These are phyloP conservation scores for Fusarium compactum DNA, from an alignment of 2,329 filamentous ascomycete species.

Conservation along the genomic window DNA sequence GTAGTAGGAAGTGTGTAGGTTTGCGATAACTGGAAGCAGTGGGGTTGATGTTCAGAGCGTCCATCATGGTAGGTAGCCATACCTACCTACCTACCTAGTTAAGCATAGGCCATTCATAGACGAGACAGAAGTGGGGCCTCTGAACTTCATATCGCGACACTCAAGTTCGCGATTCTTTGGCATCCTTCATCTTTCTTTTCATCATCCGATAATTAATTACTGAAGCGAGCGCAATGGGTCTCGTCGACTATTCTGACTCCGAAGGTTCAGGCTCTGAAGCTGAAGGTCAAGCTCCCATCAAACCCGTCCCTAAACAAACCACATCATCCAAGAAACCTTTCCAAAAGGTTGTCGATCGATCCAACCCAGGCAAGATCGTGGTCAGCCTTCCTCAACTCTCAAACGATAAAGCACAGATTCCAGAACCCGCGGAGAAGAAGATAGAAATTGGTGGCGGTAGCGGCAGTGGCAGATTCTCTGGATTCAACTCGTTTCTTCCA, in stretches of 20 bases:
- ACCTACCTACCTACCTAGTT: too few species aligned
- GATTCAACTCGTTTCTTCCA: slow-evolving; percentile 88
- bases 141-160: slow-evolving; percentile 17
- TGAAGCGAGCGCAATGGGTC: slow-evolving; percentile 67
- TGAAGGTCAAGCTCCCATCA: slow-evolving; percentile 47
- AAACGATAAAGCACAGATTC: slow-evolving; percentile 50
- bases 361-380: slow-evolving; percentile 85
- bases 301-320: slow-evolving; percentile 49
- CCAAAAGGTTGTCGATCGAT: slow-evolving; percentile 84
- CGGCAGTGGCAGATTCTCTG: slow-evolving; percentile 74
- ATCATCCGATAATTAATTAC: background rate
- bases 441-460: slow-evolving; percentile 65
- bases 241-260: slow-evolving; percentile 88
- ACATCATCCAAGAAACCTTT: slow-evolving; percentile 70
- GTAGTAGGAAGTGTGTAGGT: background rate
- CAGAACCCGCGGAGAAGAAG: slow-evolving; percentile 75
- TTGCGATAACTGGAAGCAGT: background rate
- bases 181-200: background rate
- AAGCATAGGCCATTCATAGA: slow-evolving; percentile 23
- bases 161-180: slow-evolving; percentile 24
- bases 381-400: slow-evolving; percentile 76
- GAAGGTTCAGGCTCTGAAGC: slow-evolving; percentile 78
- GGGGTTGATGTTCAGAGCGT: slow-evolving; percentile 40
- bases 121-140: slow-evolving; percentile 31
- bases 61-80: slow-evolving; percentile 1